A percentile compares a stretch with the other conserved stretches of the same genome.
Conservation (phyloP, 2,329 filamentous ascomycete species). For the Stemphylium lycopersici region DNA sequence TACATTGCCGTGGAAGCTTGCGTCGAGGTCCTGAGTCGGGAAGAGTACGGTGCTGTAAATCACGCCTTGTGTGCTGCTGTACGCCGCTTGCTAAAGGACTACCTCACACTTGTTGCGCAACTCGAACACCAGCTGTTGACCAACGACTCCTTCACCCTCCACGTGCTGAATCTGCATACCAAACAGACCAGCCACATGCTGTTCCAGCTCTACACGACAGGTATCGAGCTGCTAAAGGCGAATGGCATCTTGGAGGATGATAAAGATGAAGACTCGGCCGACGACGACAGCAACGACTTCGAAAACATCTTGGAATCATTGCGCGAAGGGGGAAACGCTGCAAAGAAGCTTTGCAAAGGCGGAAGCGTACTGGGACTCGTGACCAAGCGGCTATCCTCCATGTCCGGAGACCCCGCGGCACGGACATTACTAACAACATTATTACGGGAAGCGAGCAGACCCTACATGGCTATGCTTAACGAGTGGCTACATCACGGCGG, state of each 20-base stretch:
- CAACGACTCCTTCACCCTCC: conserved; percentile 86
- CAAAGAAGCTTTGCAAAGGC: conserved; percentile 95
- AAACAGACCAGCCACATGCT: conserved; percentile 91
- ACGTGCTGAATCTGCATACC: conserved; percentile 90
- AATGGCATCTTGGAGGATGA: conserved; percentile 87
- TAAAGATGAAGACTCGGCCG: conserved; percentile 65
- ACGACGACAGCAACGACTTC: conserved; percentile 80
- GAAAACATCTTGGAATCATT: conserved; percentile 93
- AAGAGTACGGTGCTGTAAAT: conserved; percentile 92
- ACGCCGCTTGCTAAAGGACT: conserved; percentile 88
- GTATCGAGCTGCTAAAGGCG: conserved; percentile 76
- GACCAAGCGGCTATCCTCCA: conserved; percentile 81
- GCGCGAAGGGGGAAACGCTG: conserved; percentile 82
- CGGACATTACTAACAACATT: conserved; percentile 80
- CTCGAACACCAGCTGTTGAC: conserved; percentile 92
- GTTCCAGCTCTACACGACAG: conserved; percentile 84
- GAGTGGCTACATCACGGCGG: conserved; percentile 97
- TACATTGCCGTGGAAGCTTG: conserved; percentile 91
- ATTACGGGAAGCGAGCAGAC: conserved; percentile 84
- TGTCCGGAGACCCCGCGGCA: conserved; percentile 92
- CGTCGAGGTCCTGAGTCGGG: conserved; percentile 89
- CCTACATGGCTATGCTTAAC: conserved; percentile 98
- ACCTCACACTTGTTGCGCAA: conserved; percentile 89
- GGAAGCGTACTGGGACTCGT: conserved; percentile 90
- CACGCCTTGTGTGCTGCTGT: conserved; percentile 96